phyloP scores from a whole-genome alignment of 208 protist species.

The Acanthamoeba divionensis region DNA sequence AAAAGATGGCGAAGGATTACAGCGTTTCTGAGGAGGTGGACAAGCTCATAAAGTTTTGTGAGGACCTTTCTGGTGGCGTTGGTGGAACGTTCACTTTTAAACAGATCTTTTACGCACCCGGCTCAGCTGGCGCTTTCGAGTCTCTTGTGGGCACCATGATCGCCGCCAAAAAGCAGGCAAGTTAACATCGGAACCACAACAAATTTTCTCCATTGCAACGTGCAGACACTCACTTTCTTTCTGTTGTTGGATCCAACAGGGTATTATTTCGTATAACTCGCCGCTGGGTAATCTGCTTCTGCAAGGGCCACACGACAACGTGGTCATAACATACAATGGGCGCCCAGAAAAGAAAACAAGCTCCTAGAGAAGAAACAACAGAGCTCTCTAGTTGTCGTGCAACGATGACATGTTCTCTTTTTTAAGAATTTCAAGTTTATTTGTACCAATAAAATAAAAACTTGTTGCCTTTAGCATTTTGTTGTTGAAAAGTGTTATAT shows the following conservation, averaged over 20 bases:
- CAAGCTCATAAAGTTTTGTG: conserved; percentile 51
- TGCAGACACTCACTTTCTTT: background rate
- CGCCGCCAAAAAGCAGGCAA: conserved; percentile 43
- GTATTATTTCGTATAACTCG: conserved; percentile 37
- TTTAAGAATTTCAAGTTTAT: too few species aligned
- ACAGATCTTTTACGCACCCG: conserved; percentile 44
- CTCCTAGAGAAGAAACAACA: too few species aligned
- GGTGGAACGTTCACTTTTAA: conserved; percentile 53
- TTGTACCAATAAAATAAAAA: too few species aligned
- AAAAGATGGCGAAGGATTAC: too few species aligned
- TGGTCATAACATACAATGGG: conserved; percentile 54
- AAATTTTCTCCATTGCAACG: background rate
- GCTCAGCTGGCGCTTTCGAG: conserved; percentile 43
- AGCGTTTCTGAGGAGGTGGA: conserved; percentile 40
- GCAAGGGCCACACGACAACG: conserved; percentile 43
- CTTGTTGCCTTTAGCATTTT: too few species aligned
- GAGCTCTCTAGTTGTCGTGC: too few species aligned
- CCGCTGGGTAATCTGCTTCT: conserved; percentile 38
- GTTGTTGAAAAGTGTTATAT: too few species aligned
- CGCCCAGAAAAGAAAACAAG: background rate
- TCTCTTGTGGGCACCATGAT: conserved; percentile 48
- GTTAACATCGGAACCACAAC: background rate
- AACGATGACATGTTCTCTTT: too few species aligned
- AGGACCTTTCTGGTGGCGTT: conserved; percentile 49
- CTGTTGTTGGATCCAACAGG: background rate